Conservation (phyloP, 202 grass and related monocot species). For the Setaria italica region DNA sequence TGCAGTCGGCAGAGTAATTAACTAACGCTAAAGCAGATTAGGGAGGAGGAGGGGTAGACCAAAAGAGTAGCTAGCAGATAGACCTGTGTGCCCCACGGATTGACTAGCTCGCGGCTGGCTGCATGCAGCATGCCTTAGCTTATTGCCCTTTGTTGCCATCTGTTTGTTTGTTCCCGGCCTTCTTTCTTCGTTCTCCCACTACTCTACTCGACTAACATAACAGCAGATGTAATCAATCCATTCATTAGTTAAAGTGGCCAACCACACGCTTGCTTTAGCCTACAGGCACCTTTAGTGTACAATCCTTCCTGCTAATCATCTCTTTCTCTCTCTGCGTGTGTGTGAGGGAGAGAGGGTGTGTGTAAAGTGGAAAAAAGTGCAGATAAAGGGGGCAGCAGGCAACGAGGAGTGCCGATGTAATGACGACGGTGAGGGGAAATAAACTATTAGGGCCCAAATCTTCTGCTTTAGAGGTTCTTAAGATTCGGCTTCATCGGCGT, state of each 20-base stretch:
- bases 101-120: constrained; percentile 13
- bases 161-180: constrained; percentile 12
- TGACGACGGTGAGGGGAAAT: constrained; percentile 21
- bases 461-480: constrained; percentile 48
- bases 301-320: constrained; percentile 52
- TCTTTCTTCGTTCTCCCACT: not conserved
- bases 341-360: not conserved
- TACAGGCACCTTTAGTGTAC: constrained; percentile 4
- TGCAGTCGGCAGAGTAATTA: not conserved
- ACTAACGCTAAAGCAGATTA: not conserved
- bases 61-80: no score
- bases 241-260: constrained; percentile 45
- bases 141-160: not conserved
- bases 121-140: not conserved
- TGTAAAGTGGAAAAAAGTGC: constrained; percentile 38
- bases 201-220: not conserved
- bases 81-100: not conserved
- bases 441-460: constrained; percentile 61
- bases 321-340: not conserved
- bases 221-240: constrained; percentile 21
- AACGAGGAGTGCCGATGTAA: constrained; percentile 23
- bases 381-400: constrained; percentile 6
- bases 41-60: not conserved
- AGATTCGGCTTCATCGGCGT: constrained; percentile 51
- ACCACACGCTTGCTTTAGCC: constrained; percentile 48